Conservation (phyloP, 192 early-diverging fungal species). For the Coemansia sp. region DNA sequence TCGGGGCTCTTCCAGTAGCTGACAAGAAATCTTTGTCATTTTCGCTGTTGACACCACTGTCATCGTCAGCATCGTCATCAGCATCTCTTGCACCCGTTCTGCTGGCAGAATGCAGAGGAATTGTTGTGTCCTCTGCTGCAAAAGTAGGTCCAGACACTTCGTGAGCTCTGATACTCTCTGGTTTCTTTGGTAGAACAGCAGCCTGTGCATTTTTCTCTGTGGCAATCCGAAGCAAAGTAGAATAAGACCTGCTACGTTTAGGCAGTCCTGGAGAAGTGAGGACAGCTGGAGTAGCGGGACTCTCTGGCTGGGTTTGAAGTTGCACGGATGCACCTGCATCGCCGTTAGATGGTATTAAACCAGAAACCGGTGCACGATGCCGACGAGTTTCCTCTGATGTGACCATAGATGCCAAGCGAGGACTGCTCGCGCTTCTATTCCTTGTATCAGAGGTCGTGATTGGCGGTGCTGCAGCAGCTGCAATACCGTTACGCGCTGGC, state of each 20-base stretch:
- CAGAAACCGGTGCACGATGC: no score
- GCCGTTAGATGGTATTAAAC: not conserved
- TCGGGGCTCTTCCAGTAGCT: constrained; percentile 30
- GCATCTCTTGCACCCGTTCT: not conserved
- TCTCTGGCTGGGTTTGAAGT: not conserved
- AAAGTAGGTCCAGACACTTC: no score
- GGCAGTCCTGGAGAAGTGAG: not conserved
- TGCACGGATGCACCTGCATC: not conserved
- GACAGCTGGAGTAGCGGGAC: not conserved
- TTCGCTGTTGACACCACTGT: not conserved
- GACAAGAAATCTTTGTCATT: constrained; percentile 17
- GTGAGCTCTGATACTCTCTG: not conserved
- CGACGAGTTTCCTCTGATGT: no score
- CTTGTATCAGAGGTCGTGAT: no score
- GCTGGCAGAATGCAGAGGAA: no score
- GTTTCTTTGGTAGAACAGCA: not conserved
- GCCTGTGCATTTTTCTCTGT: constrained; percentile 41
- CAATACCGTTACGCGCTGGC: no score
- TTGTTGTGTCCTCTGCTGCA: no score
- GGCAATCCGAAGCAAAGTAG: constrained; percentile 35
- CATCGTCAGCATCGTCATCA: not conserved
- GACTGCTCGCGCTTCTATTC: no score
- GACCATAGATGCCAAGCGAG: no score
- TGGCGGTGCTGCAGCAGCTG: no score
- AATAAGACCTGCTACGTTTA: constrained; percentile 34